Percentiles rank a stretch among this genome's conserved stretches.
These are phyloP conservation scores for Colletotrichum siamense DNA, from an alignment of 2,329 filamentous ascomycete species.

Conservation along the genomic window DNA sequence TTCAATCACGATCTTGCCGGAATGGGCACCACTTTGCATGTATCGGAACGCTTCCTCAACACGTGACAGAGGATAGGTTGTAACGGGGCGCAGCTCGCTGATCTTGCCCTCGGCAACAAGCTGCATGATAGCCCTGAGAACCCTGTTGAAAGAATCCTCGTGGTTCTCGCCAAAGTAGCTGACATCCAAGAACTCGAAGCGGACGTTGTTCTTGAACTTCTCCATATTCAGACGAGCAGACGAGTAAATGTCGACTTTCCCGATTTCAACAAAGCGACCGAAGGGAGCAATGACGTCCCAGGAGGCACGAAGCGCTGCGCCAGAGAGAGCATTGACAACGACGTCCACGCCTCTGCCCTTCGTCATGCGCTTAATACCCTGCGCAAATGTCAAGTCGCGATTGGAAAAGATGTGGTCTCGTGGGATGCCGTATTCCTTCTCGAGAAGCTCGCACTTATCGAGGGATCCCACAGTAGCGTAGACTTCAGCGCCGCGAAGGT, in stretches of 20 bases:
- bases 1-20: constrained; percentile 40
- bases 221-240: constrained; percentile 52
- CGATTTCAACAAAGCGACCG: constrained; percentile 52
- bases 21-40: constrained; percentile 39
- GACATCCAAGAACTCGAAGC: constrained; percentile 50
- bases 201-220: constrained; percentile 48
- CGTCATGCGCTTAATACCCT: constrained; percentile 32
- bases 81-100: constrained; percentile 25
- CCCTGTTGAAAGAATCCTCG: neutral
- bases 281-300: constrained; percentile 49
- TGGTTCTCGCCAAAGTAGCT: neutral
- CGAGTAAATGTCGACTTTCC: constrained; percentile 39
- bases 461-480: constrained; percentile 33
- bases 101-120: neutral
- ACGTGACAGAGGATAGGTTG: constrained; percentile 24
- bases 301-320: constrained; percentile 44
- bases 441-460: constrained; percentile 33
- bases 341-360: constrained; percentile 36
- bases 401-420: constrained; percentile 29
- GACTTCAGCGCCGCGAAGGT: constrained; percentile 34
- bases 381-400: constrained; percentile 31
- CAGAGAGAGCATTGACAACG: constrained; percentile 45
- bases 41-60: constrained; percentile 37
- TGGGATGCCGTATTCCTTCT: constrained; percentile 28
- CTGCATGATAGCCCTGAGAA: neutral